phyloP scores from a whole-genome alignment of 75 land plant genomes.

The Pinus taeda region DNA sequence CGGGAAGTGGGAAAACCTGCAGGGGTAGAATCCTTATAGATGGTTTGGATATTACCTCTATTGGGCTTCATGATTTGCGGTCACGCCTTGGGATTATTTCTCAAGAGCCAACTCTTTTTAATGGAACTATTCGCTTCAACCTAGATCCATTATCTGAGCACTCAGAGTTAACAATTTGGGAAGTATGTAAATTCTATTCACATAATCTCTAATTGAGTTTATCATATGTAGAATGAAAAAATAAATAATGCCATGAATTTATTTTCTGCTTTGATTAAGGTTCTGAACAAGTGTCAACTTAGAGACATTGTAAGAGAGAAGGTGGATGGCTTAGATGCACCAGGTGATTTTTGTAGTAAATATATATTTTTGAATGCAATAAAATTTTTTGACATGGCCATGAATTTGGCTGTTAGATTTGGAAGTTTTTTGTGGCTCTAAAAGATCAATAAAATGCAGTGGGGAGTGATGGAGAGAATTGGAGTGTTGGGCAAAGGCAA shows the following conservation, averaged over 20 bases:
- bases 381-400: neutral
- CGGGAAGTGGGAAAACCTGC: constrained; percentile 65
- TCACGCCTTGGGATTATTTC: constrained; percentile 53
- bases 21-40: constrained; percentile 50
- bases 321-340: constrained; percentile 15
- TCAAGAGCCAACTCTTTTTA: constrained; percentile 50
- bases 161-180: constrained; percentile 1
- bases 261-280: constrained; percentile 13
- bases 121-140: constrained; percentile 43
- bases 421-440: neutral
- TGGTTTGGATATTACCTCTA: constrained; percentile 29
- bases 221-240: no score
- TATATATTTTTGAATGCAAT: neutral
- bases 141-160: constrained; percentile 31
- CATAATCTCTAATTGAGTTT: neutral
- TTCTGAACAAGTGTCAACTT: constrained; percentile 40
- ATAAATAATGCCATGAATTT: no score
- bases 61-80: constrained; percentile 50
- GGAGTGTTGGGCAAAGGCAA: constrained; percentile 35
- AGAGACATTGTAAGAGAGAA: constrained; percentile 27
- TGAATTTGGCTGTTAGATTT: neutral
- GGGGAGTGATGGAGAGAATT: constrained; percentile 27
- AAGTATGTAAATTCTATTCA: neutral
- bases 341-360: neutral
- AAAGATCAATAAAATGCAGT: constrained; percentile 12